Conservation (phyloP, 768 basidiomycete genomes). For the Boletus rex-veris region DNA sequence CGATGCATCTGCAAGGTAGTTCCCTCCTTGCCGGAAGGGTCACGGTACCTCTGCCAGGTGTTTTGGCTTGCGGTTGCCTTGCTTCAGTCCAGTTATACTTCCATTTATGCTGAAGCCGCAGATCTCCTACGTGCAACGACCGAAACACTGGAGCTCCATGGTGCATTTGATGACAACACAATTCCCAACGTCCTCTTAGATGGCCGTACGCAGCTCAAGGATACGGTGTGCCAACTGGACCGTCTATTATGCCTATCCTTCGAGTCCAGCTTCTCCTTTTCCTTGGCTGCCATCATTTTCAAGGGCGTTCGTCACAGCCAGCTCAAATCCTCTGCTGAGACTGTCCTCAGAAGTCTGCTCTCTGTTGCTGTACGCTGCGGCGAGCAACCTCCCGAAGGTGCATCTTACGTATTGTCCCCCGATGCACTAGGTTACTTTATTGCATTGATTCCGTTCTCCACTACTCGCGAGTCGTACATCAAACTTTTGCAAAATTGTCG, state of each 20-base stretch:
- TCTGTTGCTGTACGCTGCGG: conserved; percentile 52
- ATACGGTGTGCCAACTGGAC: conserved; percentile 69
- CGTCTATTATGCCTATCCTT: conserved; percentile 72
- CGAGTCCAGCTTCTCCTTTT: conserved; percentile 75
- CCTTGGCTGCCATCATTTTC: conserved; percentile 78
- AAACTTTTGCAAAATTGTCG: conserved; percentile 61
- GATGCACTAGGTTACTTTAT: conserved; percentile 78
- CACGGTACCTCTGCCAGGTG: conserved; percentile 67
- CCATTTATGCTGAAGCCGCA: conserved; percentile 67
- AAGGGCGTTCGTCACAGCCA: conserved; percentile 75
- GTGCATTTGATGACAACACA: conserved; percentile 50
- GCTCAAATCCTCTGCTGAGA: conserved; percentile 58
- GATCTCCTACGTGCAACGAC: conserved; percentile 62
- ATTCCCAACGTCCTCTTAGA: conserved; percentile 61
- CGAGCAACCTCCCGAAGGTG: conserved; percentile 35
- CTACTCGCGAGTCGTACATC: conserved; percentile 52
- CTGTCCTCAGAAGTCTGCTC: conserved; percentile 60
- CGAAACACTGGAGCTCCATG: conserved; percentile 59
- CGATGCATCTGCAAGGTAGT: conserved; percentile 79
- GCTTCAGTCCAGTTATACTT: conserved; percentile 71
- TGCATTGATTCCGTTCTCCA: conserved; percentile 68
- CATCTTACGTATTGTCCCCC: conserved; percentile 43
- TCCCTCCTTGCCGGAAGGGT: conserved; percentile 62
- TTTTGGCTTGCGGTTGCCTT: conserved; percentile 90
- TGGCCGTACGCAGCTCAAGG: conserved; percentile 59